A percentile compares a stretch with the other conserved stretches of the same genome.
These are phyloP conservation scores for Epichloe hybrida DNA, from an alignment of 2,329 filamentous ascomycete genomes.

Conservation along the genomic window DNA sequence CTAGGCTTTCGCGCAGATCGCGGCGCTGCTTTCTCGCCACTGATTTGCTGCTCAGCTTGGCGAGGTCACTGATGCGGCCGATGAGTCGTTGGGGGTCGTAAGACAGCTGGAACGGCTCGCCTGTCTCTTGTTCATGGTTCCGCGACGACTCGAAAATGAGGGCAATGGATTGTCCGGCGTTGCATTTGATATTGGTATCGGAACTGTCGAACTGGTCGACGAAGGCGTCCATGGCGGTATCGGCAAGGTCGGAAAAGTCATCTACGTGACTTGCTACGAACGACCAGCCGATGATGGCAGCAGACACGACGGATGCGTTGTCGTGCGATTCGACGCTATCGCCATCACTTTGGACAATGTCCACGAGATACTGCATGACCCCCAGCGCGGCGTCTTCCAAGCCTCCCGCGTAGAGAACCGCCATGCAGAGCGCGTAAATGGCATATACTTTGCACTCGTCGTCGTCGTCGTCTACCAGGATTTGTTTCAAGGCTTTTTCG, in stretches of 20 bases:
- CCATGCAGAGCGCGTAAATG: conserved; percentile 61
- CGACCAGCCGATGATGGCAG: conserved; percentile 66
- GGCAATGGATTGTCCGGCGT: conserved; percentile 68
- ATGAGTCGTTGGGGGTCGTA: conserved; percentile 37
- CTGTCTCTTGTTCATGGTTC: conserved; percentile 33
- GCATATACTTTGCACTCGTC: conserved; percentile 52
- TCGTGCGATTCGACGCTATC: conserved; percentile 58
- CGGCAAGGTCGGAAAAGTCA: conserved; percentile 59
- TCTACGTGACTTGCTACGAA: conserved; percentile 67
- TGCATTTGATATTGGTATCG: conserved; percentile 59
- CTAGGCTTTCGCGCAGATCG: conserved; percentile 33
- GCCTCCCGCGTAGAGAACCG: conserved; percentile 63
- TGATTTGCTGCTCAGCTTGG: conserved; percentile 32
- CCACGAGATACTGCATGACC: conserved; percentile 60
- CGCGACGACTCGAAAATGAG: conserved; percentile 63
- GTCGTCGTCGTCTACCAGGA: conserved; percentile 42
- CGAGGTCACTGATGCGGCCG: conserved; percentile 33
- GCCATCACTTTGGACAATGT: conserved; percentile 71
- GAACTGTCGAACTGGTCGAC: conserved; percentile 72
- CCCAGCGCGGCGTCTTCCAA: conserved; percentile 54
- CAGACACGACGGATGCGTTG: conserved; percentile 54
- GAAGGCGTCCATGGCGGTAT: conserved; percentile 64
- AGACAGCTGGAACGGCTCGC: conserved; percentile 33
- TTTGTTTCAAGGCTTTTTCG: conserved; percentile 19
- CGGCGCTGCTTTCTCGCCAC: conserved; percentile 36